A percentile compares a stretch with the other conserved stretches of the same genome.
phyloP scores from a whole-genome alignment of 2,329 filamentous ascomycete species.

The Daldinia sp. region DNA sequence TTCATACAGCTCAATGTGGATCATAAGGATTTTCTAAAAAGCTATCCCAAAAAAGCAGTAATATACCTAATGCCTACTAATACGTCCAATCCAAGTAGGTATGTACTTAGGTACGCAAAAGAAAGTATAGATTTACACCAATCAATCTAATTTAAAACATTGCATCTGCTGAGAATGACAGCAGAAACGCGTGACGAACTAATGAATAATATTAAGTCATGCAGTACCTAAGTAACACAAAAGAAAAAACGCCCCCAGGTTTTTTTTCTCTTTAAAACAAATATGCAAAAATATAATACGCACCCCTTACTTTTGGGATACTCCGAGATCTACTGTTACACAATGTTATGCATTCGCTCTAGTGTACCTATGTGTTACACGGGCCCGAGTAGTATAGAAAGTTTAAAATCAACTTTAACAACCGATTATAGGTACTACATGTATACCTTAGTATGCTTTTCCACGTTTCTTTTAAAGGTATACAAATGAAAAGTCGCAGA shows the following conservation, averaged over 20 bases:
- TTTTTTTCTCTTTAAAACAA: neutral
- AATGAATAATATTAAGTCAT: conserved; percentile 12
- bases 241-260: neutral
- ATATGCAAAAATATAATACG: no score
- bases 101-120: neutral
- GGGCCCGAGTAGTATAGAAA: neutral
- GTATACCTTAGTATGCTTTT: no score
- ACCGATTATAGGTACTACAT: no score
- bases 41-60: neutral
- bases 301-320: neutral
- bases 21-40: neutral
- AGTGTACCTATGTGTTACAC: neutral
- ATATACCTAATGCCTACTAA: neutral
- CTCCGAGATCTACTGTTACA: conserved; percentile 7
- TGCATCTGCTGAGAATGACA: neutral
- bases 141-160: conserved; percentile 6
- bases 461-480: no score
- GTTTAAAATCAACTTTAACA: no score
- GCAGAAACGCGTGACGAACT: conserved; percentile 6
- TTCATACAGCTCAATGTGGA: neutral
- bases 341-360: neutral
- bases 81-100: no score
- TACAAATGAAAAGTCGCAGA: no score
- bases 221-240: neutral
- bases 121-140: neutral